Percentiles rank a stretch among this genome's conserved stretches.
Conservation (phyloP, 495 filamentous ascomycete genomes). For the Aspergillus cavernicola region DNA sequence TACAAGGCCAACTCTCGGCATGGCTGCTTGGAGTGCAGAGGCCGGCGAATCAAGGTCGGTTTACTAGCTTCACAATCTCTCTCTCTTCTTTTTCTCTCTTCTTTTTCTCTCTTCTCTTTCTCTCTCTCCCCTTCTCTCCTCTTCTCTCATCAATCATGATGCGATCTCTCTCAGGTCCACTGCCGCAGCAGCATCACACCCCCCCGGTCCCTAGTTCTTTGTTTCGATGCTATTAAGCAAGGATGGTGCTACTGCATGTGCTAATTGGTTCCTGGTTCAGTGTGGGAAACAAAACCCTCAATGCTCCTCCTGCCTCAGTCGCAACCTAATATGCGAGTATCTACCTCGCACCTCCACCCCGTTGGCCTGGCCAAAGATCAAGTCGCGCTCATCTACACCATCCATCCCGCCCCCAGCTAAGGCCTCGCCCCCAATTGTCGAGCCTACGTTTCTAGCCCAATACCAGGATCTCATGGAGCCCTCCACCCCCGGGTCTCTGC, state of each 20-base stretch:
- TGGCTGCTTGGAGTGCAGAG: slow-evolving; percentile 47
- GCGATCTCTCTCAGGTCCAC: not conserved
- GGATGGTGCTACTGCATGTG: slow-evolving; percentile 2
- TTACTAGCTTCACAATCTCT: not conserved
- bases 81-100: not conserved
- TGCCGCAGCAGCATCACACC: not conserved
- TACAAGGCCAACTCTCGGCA: slow-evolving; percentile 40
- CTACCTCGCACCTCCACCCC: slow-evolving; percentile 23
- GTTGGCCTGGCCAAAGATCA: slow-evolving; percentile 23
- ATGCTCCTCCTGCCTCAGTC: slow-evolving; percentile 34
- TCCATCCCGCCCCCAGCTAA: slow-evolving; percentile 15
- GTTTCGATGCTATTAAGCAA: not conserved
- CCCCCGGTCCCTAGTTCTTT: not conserved
- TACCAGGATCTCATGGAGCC: slow-evolving; percentile 13
- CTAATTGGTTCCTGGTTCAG: slow-evolving; percentile 16
- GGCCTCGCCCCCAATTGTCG: slow-evolving; percentile 8
- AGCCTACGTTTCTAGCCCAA: slow-evolving; percentile 7
- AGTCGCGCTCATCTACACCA: slow-evolving; percentile 17
- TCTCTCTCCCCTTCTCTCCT: not conserved
- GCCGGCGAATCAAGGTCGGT: slow-evolving; percentile 44
- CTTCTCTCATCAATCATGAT: not conserved
- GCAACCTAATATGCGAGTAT: slow-evolving; percentile 31
- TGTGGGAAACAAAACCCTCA: slow-evolving; percentile 11
- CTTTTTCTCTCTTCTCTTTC: not conserved
- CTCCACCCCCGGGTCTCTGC: not conserved